Evolutionary conservation across 2,329 filamentous ascomycete species (phyloP).

Genomic region (Bretziella fagacearum): DNA sequence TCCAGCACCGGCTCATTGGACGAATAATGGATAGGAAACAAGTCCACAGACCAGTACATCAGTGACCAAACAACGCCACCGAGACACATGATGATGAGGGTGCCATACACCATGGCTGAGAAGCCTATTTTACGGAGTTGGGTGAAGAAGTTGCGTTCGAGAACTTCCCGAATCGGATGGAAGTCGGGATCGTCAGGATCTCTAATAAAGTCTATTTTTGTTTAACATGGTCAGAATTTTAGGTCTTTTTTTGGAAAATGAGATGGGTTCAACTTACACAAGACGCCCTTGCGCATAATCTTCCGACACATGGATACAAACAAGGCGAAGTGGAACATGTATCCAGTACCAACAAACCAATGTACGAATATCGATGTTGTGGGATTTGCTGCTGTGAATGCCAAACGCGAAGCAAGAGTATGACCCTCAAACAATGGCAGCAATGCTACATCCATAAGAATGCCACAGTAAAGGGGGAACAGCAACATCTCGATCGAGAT

Average conservation of each 20-base stretch:
- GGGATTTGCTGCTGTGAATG: slow-evolving; percentile 63
- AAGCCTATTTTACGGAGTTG: slow-evolving; percentile 94
- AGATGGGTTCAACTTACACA: slow-evolving; percentile 44
- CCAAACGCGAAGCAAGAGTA: slow-evolving; percentile 57
- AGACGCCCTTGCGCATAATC: slow-evolving; percentile 84
- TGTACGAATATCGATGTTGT: slow-evolving; percentile 90
- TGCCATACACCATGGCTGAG: slow-evolving; percentile 88
- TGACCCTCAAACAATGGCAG: slow-evolving; percentile 76
- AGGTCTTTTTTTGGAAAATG: slow-evolving; percentile 17
- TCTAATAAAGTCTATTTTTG: slow-evolving; percentile 64
- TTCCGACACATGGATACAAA: slow-evolving; percentile 99
- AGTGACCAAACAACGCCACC: slow-evolving; percentile 95
- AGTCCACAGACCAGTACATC: slow-evolving; percentile 44
- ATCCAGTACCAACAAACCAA: slow-evolving; percentile 96
- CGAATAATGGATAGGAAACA: slow-evolving; percentile 86
- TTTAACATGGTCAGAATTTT: slow-evolving; percentile 16
- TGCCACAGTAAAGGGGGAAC: slow-evolving; percentile 88
- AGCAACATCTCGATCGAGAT: slow-evolving; percentile 98
- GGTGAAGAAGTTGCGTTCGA: slow-evolving; percentile 80
- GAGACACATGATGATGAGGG: slow-evolving; percentile 77
- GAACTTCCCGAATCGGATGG: slow-evolving; percentile 88
- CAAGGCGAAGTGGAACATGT: slow-evolving; percentile 98
- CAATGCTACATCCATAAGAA: slow-evolving; percentile 74
- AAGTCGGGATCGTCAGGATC: slow-evolving; percentile 98
- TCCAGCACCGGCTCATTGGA: slow-evolving; percentile 84